Evolutionary conservation across 1,284 basidiomycete species (phyloP).

Genomic region (Jaminaea rosea): DNA sequence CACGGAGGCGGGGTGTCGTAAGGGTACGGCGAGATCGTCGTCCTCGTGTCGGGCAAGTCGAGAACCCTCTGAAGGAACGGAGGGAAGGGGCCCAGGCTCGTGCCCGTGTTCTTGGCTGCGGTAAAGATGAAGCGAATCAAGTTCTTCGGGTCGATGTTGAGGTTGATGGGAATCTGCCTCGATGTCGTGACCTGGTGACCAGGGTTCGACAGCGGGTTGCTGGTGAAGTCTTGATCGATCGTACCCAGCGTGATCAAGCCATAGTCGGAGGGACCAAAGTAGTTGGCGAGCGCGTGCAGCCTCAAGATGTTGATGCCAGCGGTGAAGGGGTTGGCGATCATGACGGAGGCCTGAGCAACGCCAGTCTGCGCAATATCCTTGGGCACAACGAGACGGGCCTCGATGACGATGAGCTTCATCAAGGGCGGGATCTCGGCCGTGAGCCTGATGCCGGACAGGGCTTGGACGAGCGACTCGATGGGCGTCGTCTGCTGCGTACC

Average conservation of each 20-base stretch:
- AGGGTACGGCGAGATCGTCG: conserved; percentile 54
- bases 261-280: conserved; percentile 40
- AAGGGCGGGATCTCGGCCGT: conserved; percentile 62
- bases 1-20: conserved; percentile 49
- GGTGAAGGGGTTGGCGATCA: conserved; percentile 64
- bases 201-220: conserved; percentile 56
- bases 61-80: conserved; percentile 57
- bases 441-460: conserved; percentile 59
- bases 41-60: conserved; percentile 56
- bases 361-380: conserved; percentile 41
- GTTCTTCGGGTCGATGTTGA: conserved; percentile 59
- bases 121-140: conserved; percentile 58
- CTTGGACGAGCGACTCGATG: conserved; percentile 60
- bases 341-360: conserved; percentile 29
- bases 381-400: conserved; percentile 41
- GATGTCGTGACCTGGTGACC: conserved; percentile 61
- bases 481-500: conserved; percentile 59
- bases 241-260: conserved; percentile 33
- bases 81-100: conserved; percentile 60
- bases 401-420: conserved; percentile 58
- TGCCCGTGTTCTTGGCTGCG: conserved; percentile 55
- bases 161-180: conserved; percentile 56
- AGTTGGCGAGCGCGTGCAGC: conserved; percentile 55
- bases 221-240: conserved; percentile 53
- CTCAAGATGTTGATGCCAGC: conserved; percentile 62